These are phyloP conservation scores for Apocynum venetum DNA, from an alignment of 257 asterid species.

Conservation along the genomic window DNA sequence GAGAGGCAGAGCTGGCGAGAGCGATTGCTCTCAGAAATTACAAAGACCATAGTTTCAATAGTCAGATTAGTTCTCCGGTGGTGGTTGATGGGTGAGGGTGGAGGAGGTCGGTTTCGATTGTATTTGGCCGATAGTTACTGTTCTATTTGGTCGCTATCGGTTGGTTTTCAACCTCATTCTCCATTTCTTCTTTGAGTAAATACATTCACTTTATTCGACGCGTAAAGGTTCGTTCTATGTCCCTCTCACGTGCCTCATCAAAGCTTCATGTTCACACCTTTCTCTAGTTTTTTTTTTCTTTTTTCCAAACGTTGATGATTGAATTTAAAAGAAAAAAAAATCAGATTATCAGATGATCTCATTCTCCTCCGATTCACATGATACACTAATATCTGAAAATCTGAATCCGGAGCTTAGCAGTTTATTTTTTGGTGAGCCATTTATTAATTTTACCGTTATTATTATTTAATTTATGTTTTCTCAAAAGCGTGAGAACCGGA, in stretches of 20 bases:
- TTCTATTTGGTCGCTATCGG: constrained; percentile 13
- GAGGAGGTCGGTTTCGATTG: not conserved
- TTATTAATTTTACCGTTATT: constrained; percentile 7
- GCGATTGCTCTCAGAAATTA: not conserved
- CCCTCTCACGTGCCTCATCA: not conserved
- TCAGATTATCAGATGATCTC: not conserved
- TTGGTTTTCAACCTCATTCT: constrained; percentile 11
- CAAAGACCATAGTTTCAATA: not conserved
- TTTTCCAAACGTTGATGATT: not conserved
- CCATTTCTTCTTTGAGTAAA: constrained; percentile 14
- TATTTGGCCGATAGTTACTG: constrained; percentile 15
- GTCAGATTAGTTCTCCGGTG: not conserved
- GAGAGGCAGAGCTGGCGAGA: not conserved
- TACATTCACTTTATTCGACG: constrained; percentile 23
- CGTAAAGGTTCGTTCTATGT: constrained; percentile 34
- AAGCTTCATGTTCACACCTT: constrained; percentile 29
- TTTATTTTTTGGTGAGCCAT: not conserved
- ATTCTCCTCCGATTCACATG: not conserved
- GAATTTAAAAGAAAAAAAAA: not conserved
- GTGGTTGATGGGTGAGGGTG: not conserved
- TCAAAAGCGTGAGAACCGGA: constrained; percentile 6
- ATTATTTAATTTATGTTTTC: not conserved
- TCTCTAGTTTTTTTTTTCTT: not conserved
- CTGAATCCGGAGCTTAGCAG: not conserved
- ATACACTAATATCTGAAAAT: not conserved